phyloP scores from a whole-genome alignment of 2,329 filamentous ascomycete species.

The Cladosporium sp. region DNA sequence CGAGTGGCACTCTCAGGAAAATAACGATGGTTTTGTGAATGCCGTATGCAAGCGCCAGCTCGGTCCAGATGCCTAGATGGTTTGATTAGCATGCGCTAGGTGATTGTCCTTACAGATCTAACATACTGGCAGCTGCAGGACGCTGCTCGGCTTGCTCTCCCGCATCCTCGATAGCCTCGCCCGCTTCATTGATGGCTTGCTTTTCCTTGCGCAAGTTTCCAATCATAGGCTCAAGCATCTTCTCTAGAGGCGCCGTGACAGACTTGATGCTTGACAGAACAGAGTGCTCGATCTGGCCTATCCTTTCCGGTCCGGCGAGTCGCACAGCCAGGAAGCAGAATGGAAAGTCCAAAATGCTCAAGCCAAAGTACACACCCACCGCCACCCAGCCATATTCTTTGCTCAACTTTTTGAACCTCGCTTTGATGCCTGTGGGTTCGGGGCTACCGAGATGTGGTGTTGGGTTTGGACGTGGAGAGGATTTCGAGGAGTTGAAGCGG shows the following conservation, averaged over 20 bases:
- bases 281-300: conserved; percentile 69
- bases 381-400: conserved; percentile 94
- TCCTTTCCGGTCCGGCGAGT: conserved; percentile 75
- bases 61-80: conserved; percentile 64
- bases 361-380: conserved; percentile 78
- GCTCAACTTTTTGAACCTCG: conserved; percentile 74
- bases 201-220: conserved; percentile 10
- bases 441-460: conserved; percentile 27
- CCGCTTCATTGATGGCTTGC: conserved; percentile 44
- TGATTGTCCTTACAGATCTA: conserved; percentile 1
- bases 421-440: conserved; percentile 42
- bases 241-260: conserved; percentile 2
- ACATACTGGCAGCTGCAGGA: conserved; percentile 26
- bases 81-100: conserved; percentile 14
- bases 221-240: conserved; percentile 6
- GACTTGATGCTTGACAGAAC: conserved; percentile 41
- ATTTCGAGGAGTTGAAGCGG: conserved; percentile 31
- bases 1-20: conserved; percentile 88
- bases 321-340: conserved; percentile 90
- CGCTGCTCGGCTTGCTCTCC: conserved; percentile 18
- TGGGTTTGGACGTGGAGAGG: conserved; percentile 28
- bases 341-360: conserved; percentile 86
- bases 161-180: conserved; percentile 24
- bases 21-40: conserved; percentile 93
- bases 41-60: conserved; percentile 88